These are phyloP conservation scores for Fraxinus nigra DNA, from an alignment of 305 asterid species.

Conservation along the genomic window DNA sequence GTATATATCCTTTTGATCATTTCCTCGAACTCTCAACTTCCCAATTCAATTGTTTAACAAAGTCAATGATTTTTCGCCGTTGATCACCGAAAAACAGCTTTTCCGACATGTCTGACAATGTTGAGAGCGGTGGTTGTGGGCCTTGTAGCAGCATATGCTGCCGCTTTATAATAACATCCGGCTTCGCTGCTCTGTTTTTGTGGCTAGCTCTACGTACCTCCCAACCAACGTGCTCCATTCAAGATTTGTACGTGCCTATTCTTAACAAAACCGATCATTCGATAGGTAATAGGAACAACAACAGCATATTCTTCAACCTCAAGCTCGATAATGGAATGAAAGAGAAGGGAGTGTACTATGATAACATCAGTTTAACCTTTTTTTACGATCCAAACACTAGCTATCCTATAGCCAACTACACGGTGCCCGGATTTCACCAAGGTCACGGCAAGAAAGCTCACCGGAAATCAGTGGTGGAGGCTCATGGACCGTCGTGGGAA, in stretches of 20 bases:
- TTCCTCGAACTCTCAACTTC: not conserved
- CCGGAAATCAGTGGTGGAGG: constrained; percentile 22
- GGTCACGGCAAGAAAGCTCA: constrained; percentile 28
- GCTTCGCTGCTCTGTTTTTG: constrained; percentile 62
- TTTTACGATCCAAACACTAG: constrained; percentile 26
- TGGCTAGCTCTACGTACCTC: constrained; percentile 70
- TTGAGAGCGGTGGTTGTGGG: constrained; percentile 29
- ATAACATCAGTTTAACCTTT: constrained; percentile 28
- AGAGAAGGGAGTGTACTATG: constrained; percentile 57
- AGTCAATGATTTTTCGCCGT: not conserved
- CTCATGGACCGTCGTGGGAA: constrained; percentile 30
- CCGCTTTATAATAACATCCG: constrained; percentile 65
- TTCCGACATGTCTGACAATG: constrained; percentile 35
- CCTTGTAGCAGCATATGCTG: constrained; percentile 25
- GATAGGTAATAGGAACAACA: constrained; percentile 26
- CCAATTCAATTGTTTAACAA: not conserved
- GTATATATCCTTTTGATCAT: not conserved
- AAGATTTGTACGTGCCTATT: constrained; percentile 39
- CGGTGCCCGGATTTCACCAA: constrained; percentile 45
- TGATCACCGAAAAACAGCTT: not conserved
- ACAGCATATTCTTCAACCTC: constrained; percentile 41
- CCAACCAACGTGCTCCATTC: constrained; percentile 41
- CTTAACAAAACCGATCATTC: constrained; percentile 34
- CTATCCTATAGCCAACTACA: constrained; percentile 33
- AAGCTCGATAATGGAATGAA: constrained; percentile 50